Base-by-base conservation (phyloP, 768 basidiomycete genomes). In the Naganishia friedmannii region DNA sequence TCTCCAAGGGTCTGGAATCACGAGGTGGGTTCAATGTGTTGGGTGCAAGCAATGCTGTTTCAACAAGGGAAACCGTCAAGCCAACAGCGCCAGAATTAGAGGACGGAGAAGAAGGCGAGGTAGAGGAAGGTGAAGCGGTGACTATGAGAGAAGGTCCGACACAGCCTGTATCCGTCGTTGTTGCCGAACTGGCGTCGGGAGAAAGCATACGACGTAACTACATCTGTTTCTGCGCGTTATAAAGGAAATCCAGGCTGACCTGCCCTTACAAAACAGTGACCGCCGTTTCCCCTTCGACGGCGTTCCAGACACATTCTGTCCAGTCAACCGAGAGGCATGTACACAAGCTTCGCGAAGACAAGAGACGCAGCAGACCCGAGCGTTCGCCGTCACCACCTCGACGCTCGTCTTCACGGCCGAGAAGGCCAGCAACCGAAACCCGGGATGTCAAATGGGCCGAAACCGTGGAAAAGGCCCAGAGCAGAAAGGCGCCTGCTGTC, bases 21-120 rank as follows among this genome's bases (percentile, higher is more conserved):
- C 37, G 32, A 26, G 23, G 34, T 34, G 7, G 3, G 15, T 12
- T 63, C 2, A 42, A 42, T 3, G 60, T 63, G 3, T 8, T 12
- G 21, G 42, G 60, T 8, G 39, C 60, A 19, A 45, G 60, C 46
- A 26, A 21, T 37, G 15, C 6, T 23, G 23, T 28, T 10, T 37
- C 37, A 10, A 19, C 60, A 0, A n/a, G 12, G 42, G 42, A 39
- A 2, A 1, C 21, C 12, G 21, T 8, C 6, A 39, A 23, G 19
- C 19, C 13, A 9, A 6, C 26, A 15, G 42, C 23, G 42, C 39
- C 42, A 23, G 60, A 63, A 26, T 7, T 42, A 9, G 60, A 63
- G 7, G 60, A 45, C 17, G 60, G 28, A 4, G 60, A 63, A 19
- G 60, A 63, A 29, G 60, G 60, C 7, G 60, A 63, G 23, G 60